Evolutionary conservation across 768 basidiomycete genomes (phyloP).

Genomic region (Mycena epipterygia): DNA sequence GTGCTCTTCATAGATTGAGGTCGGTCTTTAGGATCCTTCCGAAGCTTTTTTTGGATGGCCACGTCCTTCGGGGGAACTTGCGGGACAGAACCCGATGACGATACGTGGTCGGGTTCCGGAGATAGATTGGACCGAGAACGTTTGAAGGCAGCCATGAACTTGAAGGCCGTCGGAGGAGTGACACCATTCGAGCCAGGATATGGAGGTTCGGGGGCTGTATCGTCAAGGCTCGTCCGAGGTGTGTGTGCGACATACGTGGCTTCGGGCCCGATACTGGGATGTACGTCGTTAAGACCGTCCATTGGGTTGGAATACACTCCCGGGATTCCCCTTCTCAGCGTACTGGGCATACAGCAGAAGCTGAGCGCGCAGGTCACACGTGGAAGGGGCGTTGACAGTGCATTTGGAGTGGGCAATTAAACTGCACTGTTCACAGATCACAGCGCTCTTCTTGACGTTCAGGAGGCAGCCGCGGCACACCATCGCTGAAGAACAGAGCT

Average conservation of each 20-base stretch:
- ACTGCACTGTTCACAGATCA: conserved; percentile 91
- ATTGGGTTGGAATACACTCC: conserved; percentile 66
- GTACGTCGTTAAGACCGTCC: conserved; percentile 57
- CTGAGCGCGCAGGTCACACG: conserved; percentile 86
- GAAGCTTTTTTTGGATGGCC: conserved; percentile 43
- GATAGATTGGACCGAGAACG: conserved; percentile 72
- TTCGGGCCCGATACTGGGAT: conserved; percentile 68
- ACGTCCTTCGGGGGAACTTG: conserved; percentile 43
- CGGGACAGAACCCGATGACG: conserved; percentile 48
- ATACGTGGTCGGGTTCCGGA: conserved; percentile 52
- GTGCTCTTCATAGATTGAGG: conserved; percentile 73
- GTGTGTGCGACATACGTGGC: conserved; percentile 64
- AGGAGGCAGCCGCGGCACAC: conserved; percentile 86
- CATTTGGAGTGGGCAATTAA: conserved; percentile 90
- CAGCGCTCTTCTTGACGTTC: conserved; percentile 87
- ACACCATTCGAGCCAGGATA: conserved; percentile 39
- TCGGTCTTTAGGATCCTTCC: conserved; percentile 58
- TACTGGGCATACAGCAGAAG: conserved; percentile 85
- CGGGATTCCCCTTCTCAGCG: conserved; percentile 74
- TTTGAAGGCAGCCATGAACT: conserved; percentile 74
- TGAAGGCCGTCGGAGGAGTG: conserved; percentile 73
- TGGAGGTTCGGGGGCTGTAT: conserved; percentile 47
- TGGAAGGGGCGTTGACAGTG: conserved; percentile 77
- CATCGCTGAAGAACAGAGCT: conserved; percentile 69
- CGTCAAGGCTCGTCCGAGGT: conserved; percentile 64